Evolutionary conservation across 768 basidiomycete genomes (phyloP).

Genomic region (Chlorophyllum brunneum): DNA sequence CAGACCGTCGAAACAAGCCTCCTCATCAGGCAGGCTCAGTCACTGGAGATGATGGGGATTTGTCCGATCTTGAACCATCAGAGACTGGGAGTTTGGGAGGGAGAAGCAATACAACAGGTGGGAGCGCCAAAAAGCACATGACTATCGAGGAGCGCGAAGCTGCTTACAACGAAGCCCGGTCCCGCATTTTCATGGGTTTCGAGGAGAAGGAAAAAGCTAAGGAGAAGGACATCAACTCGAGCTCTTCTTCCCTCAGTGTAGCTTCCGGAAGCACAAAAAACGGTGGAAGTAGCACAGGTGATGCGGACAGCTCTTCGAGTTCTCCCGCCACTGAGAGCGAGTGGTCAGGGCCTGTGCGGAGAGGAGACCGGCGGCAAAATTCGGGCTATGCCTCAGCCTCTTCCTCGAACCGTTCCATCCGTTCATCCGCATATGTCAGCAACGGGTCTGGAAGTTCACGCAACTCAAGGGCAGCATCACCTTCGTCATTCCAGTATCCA

Average conservation of each 20-base stretch:
- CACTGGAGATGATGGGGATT: conserved; percentile 69
- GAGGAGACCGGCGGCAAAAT: conserved; percentile 40
- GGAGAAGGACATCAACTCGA: conserved; percentile 70
- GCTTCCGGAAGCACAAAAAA: conserved; percentile 55
- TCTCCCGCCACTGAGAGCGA: conserved; percentile 81
- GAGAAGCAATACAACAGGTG: conserved; percentile 58
- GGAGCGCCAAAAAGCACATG: conserved; percentile 63
- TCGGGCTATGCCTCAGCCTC: conserved; percentile 43
- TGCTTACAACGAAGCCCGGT: conserved; percentile 85
- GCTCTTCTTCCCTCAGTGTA: conserved; percentile 71
- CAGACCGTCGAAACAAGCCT: conserved; percentile 53
- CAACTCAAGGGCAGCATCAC: conserved; percentile 70
- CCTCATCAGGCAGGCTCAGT: conserved; percentile 73
- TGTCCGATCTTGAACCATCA: conserved; percentile 77
- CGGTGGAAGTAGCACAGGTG: conserved; percentile 49
- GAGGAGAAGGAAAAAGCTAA: conserved; percentile 71
- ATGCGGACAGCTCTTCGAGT: conserved; percentile 64
- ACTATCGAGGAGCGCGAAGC: conserved; percentile 86
- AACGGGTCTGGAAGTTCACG: conserved; percentile 62
- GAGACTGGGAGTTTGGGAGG: conserved; percentile 76
- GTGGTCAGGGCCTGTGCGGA: conserved; percentile 64
- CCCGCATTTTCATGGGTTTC: conserved; percentile 82
- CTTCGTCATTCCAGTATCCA: conserved; percentile 66
- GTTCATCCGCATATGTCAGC: conserved; percentile 46
- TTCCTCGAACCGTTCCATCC: conserved; percentile 59